These are phyloP conservation scores for Chenopodium formosanum DNA, from an alignment of 148 eudicot species.

Conservation along the genomic window DNA sequence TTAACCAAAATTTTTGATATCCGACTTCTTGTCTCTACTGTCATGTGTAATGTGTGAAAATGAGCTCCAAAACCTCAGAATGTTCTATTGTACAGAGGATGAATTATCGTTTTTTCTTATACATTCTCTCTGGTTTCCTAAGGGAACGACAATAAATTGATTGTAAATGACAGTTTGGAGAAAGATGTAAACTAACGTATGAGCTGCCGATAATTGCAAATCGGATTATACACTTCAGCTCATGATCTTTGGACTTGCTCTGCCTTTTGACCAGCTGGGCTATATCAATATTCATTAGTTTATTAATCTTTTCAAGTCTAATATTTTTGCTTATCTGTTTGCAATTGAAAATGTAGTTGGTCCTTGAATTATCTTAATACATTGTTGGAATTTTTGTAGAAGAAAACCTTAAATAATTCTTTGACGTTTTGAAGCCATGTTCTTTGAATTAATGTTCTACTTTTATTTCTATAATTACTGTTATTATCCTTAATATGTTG, in stretches of 20 bases:
- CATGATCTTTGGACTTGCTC: neutral
- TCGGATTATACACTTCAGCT: neutral
- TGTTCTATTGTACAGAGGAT: conserved; percentile 28
- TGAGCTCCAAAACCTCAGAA: conserved; percentile 14
- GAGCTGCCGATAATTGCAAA: conserved; percentile 11
- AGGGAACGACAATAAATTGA: conserved; percentile 12
- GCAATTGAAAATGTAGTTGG: neutral
- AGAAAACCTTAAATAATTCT: neutral
- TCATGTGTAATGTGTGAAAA: conserved; percentile 6
- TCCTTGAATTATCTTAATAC: neutral
- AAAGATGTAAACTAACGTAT: conserved; percentile 10
- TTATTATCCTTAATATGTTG: too few species aligned
- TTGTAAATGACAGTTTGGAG: conserved; percentile 17
- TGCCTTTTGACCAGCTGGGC: neutral
- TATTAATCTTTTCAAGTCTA: neutral
- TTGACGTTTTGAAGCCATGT: neutral
- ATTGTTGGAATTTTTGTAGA: neutral
- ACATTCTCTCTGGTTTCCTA: neutral
- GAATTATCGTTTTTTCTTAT: conserved; percentile 14
- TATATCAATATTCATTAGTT: neutral
- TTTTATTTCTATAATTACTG: too few species aligned
- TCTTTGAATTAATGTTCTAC: too few species aligned
- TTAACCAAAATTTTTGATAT: conserved; percentile 18
- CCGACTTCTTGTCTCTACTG: conserved; percentile 3
- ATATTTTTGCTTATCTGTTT: neutral